phyloP scores from a whole-genome alignment of 139 green algal species.

The Ostreobium quekettii region DNA sequence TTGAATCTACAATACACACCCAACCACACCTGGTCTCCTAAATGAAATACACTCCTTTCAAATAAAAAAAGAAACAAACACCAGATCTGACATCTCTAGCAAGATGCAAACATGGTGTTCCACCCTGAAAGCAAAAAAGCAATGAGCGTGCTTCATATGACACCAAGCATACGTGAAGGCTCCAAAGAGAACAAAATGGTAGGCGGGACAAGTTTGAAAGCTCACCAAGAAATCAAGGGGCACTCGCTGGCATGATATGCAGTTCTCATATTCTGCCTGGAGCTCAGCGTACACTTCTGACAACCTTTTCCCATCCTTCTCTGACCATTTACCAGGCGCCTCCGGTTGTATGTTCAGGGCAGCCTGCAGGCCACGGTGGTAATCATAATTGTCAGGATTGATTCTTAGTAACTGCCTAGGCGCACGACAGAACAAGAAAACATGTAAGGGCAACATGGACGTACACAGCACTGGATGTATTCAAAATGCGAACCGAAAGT shows the following conservation, averaged over 20 bases:
- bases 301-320: conserved; percentile 42
- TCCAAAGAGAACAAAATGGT: neutral
- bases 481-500: too few species aligned
- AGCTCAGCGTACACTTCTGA: conserved; percentile 68
- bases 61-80: too few species aligned
- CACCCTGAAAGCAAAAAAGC: too few species aligned
- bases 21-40: too few species aligned
- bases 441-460: too few species aligned
- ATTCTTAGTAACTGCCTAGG: conserved; percentile 42
- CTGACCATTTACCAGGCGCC: neutral
- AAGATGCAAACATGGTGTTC: too few species aligned
- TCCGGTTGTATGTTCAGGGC: conserved; percentile 38
- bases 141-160: neutral
- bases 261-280: conserved; percentile 43
- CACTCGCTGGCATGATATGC: conserved; percentile 54
- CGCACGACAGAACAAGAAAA: too few species aligned
- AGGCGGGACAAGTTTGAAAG: neutral
- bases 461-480: too few species aligned
- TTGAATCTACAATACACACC: too few species aligned
- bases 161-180: neutral
- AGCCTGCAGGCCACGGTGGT: conserved; percentile 60
- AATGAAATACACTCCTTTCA: too few species aligned
- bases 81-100: too few species aligned
- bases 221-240: conserved; percentile 80
- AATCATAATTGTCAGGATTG: conserved; percentile 72